phyloP scores from a whole-genome alignment of 2,329 filamentous ascomycete species.

The Colletotrichum nymphaeae region DNA sequence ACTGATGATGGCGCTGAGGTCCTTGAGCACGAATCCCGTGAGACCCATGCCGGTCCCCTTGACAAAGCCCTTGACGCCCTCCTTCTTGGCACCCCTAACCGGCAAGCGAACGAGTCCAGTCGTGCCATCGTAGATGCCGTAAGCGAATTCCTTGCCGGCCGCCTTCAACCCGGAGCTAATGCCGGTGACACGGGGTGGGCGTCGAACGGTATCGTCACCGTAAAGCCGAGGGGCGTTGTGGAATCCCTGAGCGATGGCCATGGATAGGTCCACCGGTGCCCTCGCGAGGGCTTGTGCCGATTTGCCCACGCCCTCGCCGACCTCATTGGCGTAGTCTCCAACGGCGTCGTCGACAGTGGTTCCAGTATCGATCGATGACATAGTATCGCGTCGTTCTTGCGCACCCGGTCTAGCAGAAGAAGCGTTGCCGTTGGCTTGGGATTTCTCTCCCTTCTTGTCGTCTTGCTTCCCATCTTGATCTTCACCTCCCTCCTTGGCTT shows the following conservation, averaged over 20 bases:
- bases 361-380: slow-evolving; percentile 34
- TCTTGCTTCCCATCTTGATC: neutral
- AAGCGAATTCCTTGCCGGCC: slow-evolving; percentile 69
- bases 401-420: slow-evolving; percentile 12
- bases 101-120: slow-evolving; percentile 73
- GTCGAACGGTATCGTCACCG: slow-evolving; percentile 75
- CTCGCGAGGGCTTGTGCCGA: slow-evolving; percentile 63
- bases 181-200: slow-evolving; percentile 72
- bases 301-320: slow-evolving; percentile 63
- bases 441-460: neutral
- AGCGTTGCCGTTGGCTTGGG: slow-evolving; percentile 8
- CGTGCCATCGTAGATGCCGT: slow-evolving; percentile 73
- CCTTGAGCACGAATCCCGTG: slow-evolving; percentile 73
- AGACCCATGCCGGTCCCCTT: slow-evolving; percentile 72
- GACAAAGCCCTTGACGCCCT: slow-evolving; percentile 58
- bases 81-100: slow-evolving; percentile 65
- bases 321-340: slow-evolving; percentile 59
- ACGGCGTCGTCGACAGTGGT: slow-evolving; percentile 42
- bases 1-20: slow-evolving; percentile 70
- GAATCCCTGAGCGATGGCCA: slow-evolving; percentile 75
- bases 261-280: slow-evolving; percentile 69
- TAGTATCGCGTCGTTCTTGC: slow-evolving; percentile 35
- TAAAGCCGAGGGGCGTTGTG: slow-evolving; percentile 78
- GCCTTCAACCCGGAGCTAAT: slow-evolving; percentile 72
- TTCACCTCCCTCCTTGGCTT: slow-evolving; percentile 15